Percentiles rank a stretch among this genome's conserved stretches.
phyloP scores from a whole-genome alignment of 2,329 filamentous ascomycete species.

The Grosmannia huntii region DNA sequence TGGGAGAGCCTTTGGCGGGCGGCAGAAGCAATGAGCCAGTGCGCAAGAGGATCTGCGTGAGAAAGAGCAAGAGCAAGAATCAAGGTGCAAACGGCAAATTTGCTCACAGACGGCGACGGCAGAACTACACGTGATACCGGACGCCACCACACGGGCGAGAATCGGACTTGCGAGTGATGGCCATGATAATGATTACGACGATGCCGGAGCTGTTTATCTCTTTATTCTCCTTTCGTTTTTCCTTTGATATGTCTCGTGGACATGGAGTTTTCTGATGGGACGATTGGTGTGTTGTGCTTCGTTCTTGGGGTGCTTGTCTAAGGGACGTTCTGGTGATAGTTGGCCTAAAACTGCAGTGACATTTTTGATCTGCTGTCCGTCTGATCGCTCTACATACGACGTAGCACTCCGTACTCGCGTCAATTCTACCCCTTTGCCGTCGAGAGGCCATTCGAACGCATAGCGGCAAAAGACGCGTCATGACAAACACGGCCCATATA shows the following conservation, averaged over 20 bases:
- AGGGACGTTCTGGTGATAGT: too few species aligned
- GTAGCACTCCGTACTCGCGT: background rate
- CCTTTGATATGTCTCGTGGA: background rate
- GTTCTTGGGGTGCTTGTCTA: background rate
- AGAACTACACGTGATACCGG: background rate
- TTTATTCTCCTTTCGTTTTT: background rate
- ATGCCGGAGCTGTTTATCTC: background rate
- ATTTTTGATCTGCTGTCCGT: too few species aligned
- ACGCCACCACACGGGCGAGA: too few species aligned
- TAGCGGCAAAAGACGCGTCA: background rate
- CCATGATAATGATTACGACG: background rate
- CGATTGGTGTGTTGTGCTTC: background rate
- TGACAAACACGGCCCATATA: background rate
- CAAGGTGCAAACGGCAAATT: background rate
- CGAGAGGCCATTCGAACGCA: too few species aligned
- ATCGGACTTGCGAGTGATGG: background rate
- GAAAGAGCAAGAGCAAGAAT: background rate
- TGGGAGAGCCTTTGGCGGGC: background rate
- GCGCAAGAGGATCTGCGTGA: background rate
- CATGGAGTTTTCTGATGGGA: background rate
- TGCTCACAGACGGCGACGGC: background rate
- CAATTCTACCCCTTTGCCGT: background rate
- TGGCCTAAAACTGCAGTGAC: too few species aligned
- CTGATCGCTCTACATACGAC: too few species aligned
- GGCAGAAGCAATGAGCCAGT: background rate